These are phyloP conservation scores for Babesia bovis DNA, from an alignment of 169 alveolate species.

Conservation along the genomic window DNA sequence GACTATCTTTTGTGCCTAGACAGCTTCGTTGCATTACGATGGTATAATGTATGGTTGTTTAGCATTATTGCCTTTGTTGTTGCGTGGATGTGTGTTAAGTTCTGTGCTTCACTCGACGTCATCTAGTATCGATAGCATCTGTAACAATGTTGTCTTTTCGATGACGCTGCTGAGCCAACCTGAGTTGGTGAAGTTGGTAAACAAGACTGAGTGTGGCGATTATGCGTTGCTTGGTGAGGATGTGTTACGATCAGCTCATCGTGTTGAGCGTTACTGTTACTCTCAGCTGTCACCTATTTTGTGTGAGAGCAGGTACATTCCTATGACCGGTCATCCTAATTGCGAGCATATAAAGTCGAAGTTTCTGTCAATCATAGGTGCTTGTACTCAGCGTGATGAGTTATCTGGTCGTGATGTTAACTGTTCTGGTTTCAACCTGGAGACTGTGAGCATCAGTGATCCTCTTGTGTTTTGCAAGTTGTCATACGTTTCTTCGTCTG, in stretches of 20 bases:
- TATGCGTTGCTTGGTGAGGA: slow-evolving; percentile 58
- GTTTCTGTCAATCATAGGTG: slow-evolving; percentile 40
- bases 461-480: slow-evolving; percentile 62
- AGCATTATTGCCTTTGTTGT: background rate
- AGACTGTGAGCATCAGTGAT: slow-evolving; percentile 47
- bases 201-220: slow-evolving; percentile 39
- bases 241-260: slow-evolving; percentile 30
- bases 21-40: too few species aligned
- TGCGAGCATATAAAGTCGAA: slow-evolving; percentile 64
- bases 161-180: slow-evolving; percentile 24
- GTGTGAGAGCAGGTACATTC: slow-evolving; percentile 47
- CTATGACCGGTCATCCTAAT: slow-evolving; percentile 33
- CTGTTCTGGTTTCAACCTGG: slow-evolving; percentile 53
- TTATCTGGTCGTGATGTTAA: slow-evolving; percentile 14
- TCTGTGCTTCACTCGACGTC: slow-evolving; percentile 48
- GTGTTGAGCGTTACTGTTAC: slow-evolving; percentile 50
- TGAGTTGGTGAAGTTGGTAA: slow-evolving; percentile 40
- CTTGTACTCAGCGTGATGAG: slow-evolving; percentile 10
- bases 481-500: slow-evolving; percentile 13
- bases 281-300: slow-evolving; percentile 35
- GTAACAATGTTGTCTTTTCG: slow-evolving; percentile 44
- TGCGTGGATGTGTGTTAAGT: background rate
- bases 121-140: slow-evolving; percentile 47
- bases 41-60: background rate
- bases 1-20: too few species aligned